A percentile compares a stretch with the other conserved stretches of the same genome.
Evolutionary conservation across 306 rosid genomes (phyloP).

Genomic region (Prunus salicina): DNA sequence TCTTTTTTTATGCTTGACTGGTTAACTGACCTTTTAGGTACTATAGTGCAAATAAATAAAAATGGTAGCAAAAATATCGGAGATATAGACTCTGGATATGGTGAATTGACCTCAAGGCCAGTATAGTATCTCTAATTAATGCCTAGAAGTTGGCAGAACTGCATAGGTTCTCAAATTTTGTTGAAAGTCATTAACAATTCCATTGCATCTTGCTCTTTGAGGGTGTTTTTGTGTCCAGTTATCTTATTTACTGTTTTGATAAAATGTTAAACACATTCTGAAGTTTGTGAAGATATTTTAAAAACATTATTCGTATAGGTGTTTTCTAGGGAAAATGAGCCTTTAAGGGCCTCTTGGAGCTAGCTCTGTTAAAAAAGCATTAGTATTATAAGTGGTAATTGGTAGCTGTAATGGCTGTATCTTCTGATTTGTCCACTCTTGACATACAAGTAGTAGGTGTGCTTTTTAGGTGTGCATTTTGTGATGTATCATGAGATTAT

Average conservation of each 20-base stretch:
- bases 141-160: background rate
- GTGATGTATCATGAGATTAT: background rate
- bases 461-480: background rate
- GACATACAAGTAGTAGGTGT: background rate
- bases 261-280: background rate
- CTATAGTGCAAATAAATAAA: no score
- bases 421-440: background rate
- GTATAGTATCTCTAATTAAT: background rate
- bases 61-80: no score
- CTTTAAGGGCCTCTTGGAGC: background rate
- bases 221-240: background rate
- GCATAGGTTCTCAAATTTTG: background rate
- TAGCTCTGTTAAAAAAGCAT: background rate
- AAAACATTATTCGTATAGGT: background rate
- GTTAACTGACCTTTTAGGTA: background rate
- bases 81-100: background rate
- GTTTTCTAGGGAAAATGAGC: background rate
- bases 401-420: background rate
- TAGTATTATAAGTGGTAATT: background rate
- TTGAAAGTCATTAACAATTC: background rate
- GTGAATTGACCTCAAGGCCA: background rate
- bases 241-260: background rate
- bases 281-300: background rate
- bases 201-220: no score
- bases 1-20: background rate